A percentile compares a stretch with the other conserved stretches of the same genome.
These are phyloP conservation scores for Pichia heedii DNA, from an alignment of 805 yeast species.

Conservation along the genomic window DNA sequence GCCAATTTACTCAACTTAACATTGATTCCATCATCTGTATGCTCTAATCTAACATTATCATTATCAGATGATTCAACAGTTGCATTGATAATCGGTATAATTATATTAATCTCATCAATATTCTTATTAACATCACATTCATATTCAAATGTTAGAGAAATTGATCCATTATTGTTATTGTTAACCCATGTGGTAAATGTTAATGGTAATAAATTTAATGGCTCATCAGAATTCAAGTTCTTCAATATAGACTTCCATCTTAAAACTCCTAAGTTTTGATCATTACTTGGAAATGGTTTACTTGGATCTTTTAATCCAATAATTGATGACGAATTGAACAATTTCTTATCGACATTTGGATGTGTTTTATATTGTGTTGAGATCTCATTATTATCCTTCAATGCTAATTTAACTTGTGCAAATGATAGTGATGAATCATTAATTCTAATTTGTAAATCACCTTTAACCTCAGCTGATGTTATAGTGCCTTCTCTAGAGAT, in stretches of 20 bases:
- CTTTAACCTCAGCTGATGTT: constrained; percentile 67
- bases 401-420: constrained; percentile 51
- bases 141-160: constrained; percentile 81
- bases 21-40: constrained; percentile 60
- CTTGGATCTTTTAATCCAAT: constrained; percentile 70
- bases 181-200: constrained; percentile 80
- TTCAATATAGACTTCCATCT: constrained; percentile 80
- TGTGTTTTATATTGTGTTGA: constrained; percentile 77
- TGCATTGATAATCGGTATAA: constrained; percentile 60
- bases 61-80: constrained; percentile 42
- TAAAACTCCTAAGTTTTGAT: constrained; percentile 81
- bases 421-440: constrained; percentile 65
- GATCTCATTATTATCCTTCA: constrained; percentile 38
- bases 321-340: constrained; percentile 47
- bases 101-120: constrained; percentile 44
- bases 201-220: constrained; percentile 52
- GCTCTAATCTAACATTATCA: constrained; percentile 47
- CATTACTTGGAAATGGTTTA: constrained; percentile 85
- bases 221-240: constrained; percentile 38
- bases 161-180: constrained; percentile 45
- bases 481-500: constrained; percentile 78
- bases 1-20: constrained; percentile 51
- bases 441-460: constrained; percentile 82
- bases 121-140: constrained; percentile 52
- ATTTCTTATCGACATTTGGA: constrained; percentile 83